Base-by-base conservation (phyloP, 805 yeast species). In the Kodamaea kakaduensis region DNA sequence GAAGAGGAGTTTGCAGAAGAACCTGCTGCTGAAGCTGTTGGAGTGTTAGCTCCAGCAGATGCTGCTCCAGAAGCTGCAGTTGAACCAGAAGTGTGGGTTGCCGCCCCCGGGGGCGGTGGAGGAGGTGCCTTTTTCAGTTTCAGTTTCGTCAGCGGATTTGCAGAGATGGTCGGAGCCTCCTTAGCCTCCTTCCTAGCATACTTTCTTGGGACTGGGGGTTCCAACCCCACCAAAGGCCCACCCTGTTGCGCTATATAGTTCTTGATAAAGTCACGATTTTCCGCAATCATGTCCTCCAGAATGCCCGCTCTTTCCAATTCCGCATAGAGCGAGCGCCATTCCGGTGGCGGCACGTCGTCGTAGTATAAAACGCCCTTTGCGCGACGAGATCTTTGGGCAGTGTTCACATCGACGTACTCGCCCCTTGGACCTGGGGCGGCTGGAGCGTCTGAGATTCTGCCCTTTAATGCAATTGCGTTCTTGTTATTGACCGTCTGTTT, bases 211-310 rank as follows among this genome's bases (percentile, higher is more conserved):
- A 85, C 65, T 10, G 95, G 95, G 4, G 94, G 94, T 52, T 85
- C 94, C 17, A 82, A 60, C 1, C 94, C 94, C 18, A 82, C 82
- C 58, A 90, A 63, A 20, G 93, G 81, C 15, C 89, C 84, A 36
- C 93, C 86, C 54, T 78, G 81, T 48, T 80, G 67, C 3, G 77
- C 63, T 40, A 86, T 83, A 51, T 83, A 86, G 36, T 79, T 81
- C 55, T 84, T 86, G 51, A 86, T 84, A 54, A 85, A 84, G 41
- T 83, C 84, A 40, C 88, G 68, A 52, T 86, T 84, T 35, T 84
- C 90, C 0, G 89, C 93, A 54, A 86, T 85, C 89, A 84, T 81
- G 46, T 85, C 95, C 50, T 86, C 94, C 1, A 85, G 59, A 39
- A 86, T 86, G 1, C 96, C 96, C 36, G 83, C 81, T 13, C 73